Conservation (phyloP, 495 filamentous ascomycete species). For the Aspergillus mulundensis region DNA sequence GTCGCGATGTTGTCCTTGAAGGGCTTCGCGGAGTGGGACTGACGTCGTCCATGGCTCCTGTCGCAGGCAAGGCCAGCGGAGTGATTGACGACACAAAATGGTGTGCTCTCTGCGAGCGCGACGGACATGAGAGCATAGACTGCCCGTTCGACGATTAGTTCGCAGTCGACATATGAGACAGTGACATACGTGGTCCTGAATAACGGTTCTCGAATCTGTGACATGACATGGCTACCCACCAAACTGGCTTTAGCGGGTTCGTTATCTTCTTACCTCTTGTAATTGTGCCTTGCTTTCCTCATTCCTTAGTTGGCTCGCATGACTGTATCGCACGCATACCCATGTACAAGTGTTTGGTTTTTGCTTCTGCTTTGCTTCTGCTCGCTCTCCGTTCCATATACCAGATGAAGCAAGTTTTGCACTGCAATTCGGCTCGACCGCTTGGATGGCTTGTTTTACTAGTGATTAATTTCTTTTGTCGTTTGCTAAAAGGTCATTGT, state of each 20-base stretch:
- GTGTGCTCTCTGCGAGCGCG: slow-evolving; percentile 95
- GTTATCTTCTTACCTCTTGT: slow-evolving; percentile 16
- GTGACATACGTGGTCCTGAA: not conserved
- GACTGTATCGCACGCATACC: slow-evolving; percentile 3
- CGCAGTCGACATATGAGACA: slow-evolving; percentile 10
- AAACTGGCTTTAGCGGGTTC: slow-evolving; percentile 8
- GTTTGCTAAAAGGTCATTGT: slow-evolving; percentile 10
- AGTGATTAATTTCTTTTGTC: slow-evolving; percentile 9
- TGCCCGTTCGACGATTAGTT: slow-evolving; percentile 90
- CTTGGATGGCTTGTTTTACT: slow-evolving; percentile 14
- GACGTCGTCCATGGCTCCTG: slow-evolving; percentile 40
- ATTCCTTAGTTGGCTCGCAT: slow-evolving; percentile 8
- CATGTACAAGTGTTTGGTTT: slow-evolving; percentile 3
- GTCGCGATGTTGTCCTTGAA: slow-evolving; percentile 55
- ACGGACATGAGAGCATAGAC: slow-evolving; percentile 93
- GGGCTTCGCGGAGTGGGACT: slow-evolving; percentile 58
- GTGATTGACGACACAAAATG: slow-evolving; percentile 82
- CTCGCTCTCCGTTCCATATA: slow-evolving; percentile 1
- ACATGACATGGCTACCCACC: slow-evolving; percentile 15
- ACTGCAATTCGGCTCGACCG: not conserved
- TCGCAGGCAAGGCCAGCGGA: slow-evolving; percentile 76
- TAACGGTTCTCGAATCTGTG: slow-evolving; percentile 8
- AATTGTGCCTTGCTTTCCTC: slow-evolving; percentile 6
- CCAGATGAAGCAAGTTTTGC: slow-evolving; percentile 6
- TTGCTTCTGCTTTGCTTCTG: not conserved